Conservation (phyloP, 371 early-diverging fungal species). For the Actinomortierella ambigua region DNA sequence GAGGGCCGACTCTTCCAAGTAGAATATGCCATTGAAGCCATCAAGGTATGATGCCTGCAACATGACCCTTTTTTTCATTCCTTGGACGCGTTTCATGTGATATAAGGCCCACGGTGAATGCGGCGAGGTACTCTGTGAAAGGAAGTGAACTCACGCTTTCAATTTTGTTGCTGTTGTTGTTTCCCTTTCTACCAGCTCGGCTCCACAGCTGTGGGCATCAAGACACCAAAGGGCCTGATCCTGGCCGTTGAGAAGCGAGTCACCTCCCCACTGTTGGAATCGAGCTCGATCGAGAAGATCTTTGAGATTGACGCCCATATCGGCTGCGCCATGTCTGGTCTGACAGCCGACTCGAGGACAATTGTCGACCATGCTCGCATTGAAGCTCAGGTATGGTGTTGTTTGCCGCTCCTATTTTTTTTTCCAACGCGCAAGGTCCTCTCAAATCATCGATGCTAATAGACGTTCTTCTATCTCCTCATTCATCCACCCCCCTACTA, state of each 20-base stretch:
- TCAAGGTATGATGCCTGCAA: slow-evolving; percentile 76
- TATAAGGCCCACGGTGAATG: background rate
- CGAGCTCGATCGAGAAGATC: slow-evolving; percentile 96
- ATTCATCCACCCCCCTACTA: slow-evolving; percentile 28
- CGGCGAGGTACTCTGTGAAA: no score
- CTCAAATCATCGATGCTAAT: background rate
- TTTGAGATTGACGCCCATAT: slow-evolving; percentile 94
- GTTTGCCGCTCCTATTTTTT: background rate
- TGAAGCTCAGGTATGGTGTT: slow-evolving; percentile 84
- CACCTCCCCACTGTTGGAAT: slow-evolving; percentile 90
- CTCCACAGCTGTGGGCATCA: slow-evolving; percentile 96
- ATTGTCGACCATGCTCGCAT: slow-evolving; percentile 98
- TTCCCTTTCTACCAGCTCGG: slow-evolving; percentile 71
- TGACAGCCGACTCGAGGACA: slow-evolving; percentile 95
- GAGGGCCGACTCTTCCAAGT: slow-evolving; percentile 99
- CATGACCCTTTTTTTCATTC: slow-evolving; percentile 2
- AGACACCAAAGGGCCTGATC: slow-evolving; percentile 91
- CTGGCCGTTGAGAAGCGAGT: slow-evolving; percentile 97
- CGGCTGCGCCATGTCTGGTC: slow-evolving; percentile 97
- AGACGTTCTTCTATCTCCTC: background rate
- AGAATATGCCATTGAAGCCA: slow-evolving; percentile 99
- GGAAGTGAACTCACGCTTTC: slow-evolving; percentile 1
- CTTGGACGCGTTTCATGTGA: background rate
- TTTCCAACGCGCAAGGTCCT: background rate
- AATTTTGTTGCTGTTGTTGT: background rate